Evolutionary conservation across 192 early-diverging fungal genomes (phyloP).

Genomic region (Entophlyctis helioformis): DNA sequence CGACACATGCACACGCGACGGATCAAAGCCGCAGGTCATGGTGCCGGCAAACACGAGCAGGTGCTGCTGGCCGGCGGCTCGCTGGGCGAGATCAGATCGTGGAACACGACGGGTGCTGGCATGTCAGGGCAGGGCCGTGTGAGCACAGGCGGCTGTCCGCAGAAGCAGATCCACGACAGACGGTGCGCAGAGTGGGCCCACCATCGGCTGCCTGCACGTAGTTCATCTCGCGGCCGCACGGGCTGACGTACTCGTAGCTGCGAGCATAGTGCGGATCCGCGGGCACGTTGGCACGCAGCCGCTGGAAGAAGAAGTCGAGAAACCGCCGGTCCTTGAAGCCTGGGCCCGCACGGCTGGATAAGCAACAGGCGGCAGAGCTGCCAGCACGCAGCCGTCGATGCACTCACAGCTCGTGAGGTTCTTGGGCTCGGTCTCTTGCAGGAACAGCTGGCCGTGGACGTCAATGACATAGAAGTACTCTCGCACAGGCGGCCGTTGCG

Average conservation of each 20-base stretch:
- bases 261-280: neutral
- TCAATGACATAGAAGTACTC: constrained; percentile 16
- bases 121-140: neutral
- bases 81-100: constrained; percentile 7
- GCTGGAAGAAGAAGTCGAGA: constrained; percentile 24
- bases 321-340: constrained; percentile 21
- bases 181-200: neutral
- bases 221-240: constrained; percentile 24
- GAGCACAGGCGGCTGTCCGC: too few species aligned
- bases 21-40: constrained; percentile 5
- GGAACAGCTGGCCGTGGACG: constrained; percentile 11
- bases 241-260: constrained; percentile 11
- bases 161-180: neutral
- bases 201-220: constrained; percentile 15
- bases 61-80: neutral
- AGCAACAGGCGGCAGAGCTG: too few species aligned
- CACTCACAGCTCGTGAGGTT: constrained; percentile 10
- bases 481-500: neutral
- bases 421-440: constrained; percentile 7
- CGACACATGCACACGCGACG: constrained; percentile 7
- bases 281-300: constrained; percentile 4
- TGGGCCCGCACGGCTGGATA: too few species aligned
- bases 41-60: constrained; percentile 12
- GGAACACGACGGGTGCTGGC: constrained; percentile 17
- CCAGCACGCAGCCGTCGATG: too few species aligned